Base-by-base conservation (phyloP, 805 yeast genomes). In the Teunomyces lycoperdinae region DNA sequence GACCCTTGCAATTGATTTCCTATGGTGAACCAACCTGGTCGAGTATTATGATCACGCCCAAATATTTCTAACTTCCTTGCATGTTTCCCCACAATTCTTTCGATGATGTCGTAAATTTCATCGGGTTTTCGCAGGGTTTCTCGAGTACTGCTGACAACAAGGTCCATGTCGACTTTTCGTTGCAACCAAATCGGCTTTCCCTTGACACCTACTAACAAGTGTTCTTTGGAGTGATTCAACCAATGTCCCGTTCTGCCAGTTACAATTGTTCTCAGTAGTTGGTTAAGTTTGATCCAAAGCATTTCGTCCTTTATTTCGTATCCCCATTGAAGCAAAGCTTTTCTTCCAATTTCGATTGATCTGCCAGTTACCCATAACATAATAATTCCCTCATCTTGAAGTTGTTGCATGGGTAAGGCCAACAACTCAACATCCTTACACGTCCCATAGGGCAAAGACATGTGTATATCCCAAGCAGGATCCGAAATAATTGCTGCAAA, bases 221-320 rank as follows among this genome's bases (percentile, higher is more conserved):
- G 97, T 64, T 91, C 98, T 58, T 91, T 91, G 0, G 96, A 87
- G 66, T 91, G 98, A 61, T 91, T 91, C 45, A 91, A 73, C 98
- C 98, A 91, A 63, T 91, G 98, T 0, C 98, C 98, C 0, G 98
- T 91, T 53, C 97, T 72, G 1, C 98, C 98, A 0, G 98, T 92
- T 50, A 95, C 90, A 38, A 91, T 90, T 0, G 97, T 91, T 50
- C 96, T 73, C 16, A 85, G 81, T 51, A 92, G 68, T 62, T 92
- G 97, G 63, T 91, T 91, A 4, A 94, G 81, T 64, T 91, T 91
- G 50, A 89, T 79, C 98, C 98, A 91, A 7, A 91, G 79, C 51
- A 91, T 66, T 62, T 91, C 97, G 63, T 90, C 92, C 17, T 80
- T 68, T 4, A 85, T 80, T 32, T 67, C 62, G 62, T 91, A 91